A percentile compares a stretch with the other conserved stretches of the same genome.
Conservation (phyloP, 441 rosid genomes). For the Adansonia gregorii region DNA sequence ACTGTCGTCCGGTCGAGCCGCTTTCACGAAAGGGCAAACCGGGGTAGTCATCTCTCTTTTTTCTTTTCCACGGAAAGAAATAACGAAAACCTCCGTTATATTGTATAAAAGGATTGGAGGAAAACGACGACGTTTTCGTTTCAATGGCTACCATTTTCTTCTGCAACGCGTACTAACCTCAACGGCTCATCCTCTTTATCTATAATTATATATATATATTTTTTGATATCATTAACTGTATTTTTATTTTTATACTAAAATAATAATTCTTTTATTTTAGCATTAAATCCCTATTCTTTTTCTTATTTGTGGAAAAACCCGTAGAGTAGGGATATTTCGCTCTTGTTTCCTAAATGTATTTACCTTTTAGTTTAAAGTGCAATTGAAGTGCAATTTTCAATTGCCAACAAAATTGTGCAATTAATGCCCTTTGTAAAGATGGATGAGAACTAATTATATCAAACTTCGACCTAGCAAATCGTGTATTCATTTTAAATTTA, state of each 20-base stretch:
- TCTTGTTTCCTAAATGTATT: background rate
- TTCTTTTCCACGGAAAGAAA: background rate
- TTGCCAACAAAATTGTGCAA: too few species aligned
- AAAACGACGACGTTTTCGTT: background rate
- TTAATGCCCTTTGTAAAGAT: background rate
- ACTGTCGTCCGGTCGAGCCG: conserved; percentile 64
- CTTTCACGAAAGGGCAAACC: conserved; percentile 45
- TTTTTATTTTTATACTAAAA: too few species aligned
- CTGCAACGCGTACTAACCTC: conserved; percentile 5
- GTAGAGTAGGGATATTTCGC: background rate
- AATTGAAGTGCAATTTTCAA: background rate
- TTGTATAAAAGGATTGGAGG: background rate
- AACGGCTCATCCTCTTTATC: background rate
- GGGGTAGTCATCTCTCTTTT: conserved; percentile 16
- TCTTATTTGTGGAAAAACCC: background rate
- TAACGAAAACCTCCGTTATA: background rate
- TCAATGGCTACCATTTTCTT: background rate
- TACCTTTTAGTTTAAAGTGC: background rate
- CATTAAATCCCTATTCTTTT: background rate
- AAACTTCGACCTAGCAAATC: too few species aligned
- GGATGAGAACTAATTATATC: background rate
- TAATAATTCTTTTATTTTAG: background rate
- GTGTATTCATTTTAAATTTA: too few species aligned
- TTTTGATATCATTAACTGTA: too few species aligned
- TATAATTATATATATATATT: background rate